Evolutionary conservation across 2,329 filamentous ascomycete genomes (phyloP).

Genomic region (Talaromyces funiculosus): DNA sequence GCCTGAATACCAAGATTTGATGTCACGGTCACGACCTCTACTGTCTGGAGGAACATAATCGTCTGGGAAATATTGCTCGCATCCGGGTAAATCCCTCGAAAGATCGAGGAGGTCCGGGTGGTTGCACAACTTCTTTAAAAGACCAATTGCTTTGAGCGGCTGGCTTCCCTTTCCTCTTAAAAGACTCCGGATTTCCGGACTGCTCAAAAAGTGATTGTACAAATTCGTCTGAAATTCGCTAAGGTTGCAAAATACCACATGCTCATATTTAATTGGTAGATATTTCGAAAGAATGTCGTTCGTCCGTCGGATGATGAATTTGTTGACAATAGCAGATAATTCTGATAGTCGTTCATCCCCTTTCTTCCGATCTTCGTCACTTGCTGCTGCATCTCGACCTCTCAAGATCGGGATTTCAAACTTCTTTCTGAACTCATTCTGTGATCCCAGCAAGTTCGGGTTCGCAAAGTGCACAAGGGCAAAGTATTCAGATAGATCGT

Average conservation of each 20-base stretch:
- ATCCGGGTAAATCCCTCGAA: conserved; percentile 76
- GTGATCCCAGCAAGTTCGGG: conserved; percentile 80
- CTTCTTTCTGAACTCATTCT: conserved; percentile 85
- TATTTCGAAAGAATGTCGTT: conserved; percentile 99
- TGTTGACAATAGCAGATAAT: conserved; percentile 81
- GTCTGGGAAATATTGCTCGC: conserved; percentile 71
- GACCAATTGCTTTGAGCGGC: conserved; percentile 90
- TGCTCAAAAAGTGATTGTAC: conserved; percentile 96
- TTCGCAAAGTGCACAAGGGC: conserved; percentile 95
- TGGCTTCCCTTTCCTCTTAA: conserved; percentile 92
- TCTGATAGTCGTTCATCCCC: conserved; percentile 80
- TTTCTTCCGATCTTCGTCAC: conserved; percentile 71
- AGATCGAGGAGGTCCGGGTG: conserved; percentile 90
- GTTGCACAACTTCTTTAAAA: conserved; percentile 97
- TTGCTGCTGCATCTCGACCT: conserved; percentile 83
- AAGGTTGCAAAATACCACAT: conserved; percentile 95
- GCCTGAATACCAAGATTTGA: conserved; percentile 93
- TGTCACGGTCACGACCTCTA: conserved; percentile 80
- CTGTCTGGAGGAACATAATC: conserved; percentile 85
- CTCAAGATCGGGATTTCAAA: conserved; percentile 90
- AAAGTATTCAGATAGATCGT: conserved; percentile 97
- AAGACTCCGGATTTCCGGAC: conserved; percentile 86
- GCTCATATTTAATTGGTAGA: conserved; percentile 95
- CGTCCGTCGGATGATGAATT: conserved; percentile 94
- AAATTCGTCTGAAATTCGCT: conserved; percentile 87